Evolutionary conservation across 108 stramenopile species (phyloP).

Genomic region (Mayamaea pseudoterrestris): DNA sequence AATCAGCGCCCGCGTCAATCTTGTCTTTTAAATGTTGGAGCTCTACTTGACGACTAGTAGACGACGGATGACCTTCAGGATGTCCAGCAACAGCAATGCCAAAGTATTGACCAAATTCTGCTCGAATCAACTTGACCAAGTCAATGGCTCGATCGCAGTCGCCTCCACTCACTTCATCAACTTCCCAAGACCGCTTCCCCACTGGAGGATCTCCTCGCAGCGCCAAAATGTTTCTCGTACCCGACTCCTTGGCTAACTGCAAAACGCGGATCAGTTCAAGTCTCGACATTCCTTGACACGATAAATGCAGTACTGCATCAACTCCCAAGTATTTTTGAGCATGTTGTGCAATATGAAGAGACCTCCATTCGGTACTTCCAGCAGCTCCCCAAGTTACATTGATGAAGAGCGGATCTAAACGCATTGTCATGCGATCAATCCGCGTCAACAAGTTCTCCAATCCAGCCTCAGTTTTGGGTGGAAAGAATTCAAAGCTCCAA

Average conservation of each 20-base stretch:
- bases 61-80: conserved; percentile 90
- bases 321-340: conserved; percentile 82
- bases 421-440: conserved; percentile 87
- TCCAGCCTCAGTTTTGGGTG: conserved; percentile 89
- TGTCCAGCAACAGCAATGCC: conserved; percentile 91
- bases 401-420: conserved; percentile 85
- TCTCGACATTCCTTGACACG: conserved; percentile 74
- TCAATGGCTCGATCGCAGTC: conserved; percentile 80
- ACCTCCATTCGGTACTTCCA: conserved; percentile 63
- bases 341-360: conserved; percentile 70
- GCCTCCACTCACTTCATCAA: conserved; percentile 49
- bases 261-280: conserved; percentile 33
- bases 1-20: conserved; percentile 90
- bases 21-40: conserved; percentile 85
- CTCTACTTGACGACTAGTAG: conserved; percentile 44
- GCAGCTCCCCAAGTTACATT: conserved; percentile 91
- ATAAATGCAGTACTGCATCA: conserved; percentile 87
- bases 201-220: conserved; percentile 91
- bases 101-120: conserved; percentile 89
- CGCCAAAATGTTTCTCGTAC: conserved; percentile 85
- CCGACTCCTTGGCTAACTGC: conserved; percentile 41
- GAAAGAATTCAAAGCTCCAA: conserved; percentile 95
- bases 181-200: conserved; percentile 69
- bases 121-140: conserved; percentile 80
- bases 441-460: conserved; percentile 85